These are phyloP conservation scores for Botryotinia globosa DNA, from an alignment of 2,329 filamentous ascomycete genomes.

Conservation along the genomic window DNA sequence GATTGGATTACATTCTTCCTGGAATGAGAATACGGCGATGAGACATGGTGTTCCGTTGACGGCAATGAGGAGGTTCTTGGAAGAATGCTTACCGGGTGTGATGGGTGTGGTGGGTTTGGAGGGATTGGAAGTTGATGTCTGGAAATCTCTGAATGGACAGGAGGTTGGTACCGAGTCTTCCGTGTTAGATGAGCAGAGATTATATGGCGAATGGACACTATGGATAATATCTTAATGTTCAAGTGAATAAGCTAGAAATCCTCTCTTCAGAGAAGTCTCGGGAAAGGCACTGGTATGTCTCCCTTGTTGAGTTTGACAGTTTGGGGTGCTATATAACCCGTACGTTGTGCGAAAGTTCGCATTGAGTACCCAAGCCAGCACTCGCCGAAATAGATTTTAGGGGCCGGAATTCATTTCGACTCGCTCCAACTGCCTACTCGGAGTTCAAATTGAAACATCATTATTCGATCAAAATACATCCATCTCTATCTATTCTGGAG, in stretches of 20 bases:
- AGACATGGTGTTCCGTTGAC: slow-evolving; percentile 48
- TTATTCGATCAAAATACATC: no score
- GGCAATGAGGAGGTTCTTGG: slow-evolving; percentile 38
- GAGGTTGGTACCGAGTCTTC: no score
- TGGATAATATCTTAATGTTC: accelerated
- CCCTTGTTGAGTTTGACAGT: not conserved
- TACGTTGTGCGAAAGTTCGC: not conserved
- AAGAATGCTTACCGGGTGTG: not conserved
- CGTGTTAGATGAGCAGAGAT: not conserved
- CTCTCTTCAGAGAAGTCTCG: not conserved
- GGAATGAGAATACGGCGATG: slow-evolving; percentile 52
- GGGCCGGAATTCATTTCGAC: accelerated
- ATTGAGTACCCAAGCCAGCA: not conserved
- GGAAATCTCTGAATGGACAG: not conserved
- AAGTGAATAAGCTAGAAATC: not conserved
- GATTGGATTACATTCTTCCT: slow-evolving; percentile 52
- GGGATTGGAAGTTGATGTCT: not conserved
- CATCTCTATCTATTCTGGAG: no score
- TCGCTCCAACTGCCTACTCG: no score
- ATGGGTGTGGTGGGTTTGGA: not conserved
- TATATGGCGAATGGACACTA: not conserved
- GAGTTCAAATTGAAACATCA: no score
- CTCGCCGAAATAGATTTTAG: accelerated
- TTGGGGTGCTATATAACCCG: not conserved
- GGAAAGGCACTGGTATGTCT: accelerated